Evolutionary conservation across 257 asterid genomes (phyloP).

Genomic region (Scutellaria minor): DNA sequence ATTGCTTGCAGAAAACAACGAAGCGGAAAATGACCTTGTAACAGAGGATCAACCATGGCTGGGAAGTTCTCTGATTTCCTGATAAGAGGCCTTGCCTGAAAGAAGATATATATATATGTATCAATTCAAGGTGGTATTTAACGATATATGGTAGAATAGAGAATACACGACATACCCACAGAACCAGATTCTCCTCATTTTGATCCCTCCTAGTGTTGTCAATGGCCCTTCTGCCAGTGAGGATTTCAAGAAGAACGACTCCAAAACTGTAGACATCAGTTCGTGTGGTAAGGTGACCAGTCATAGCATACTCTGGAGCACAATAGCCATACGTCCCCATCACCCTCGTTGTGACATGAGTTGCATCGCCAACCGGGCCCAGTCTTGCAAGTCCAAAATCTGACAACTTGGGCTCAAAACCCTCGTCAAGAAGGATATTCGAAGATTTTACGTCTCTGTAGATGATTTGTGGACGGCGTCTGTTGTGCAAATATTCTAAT

Average conservation of each 20-base stretch:
- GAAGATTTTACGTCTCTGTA: conserved; percentile 87
- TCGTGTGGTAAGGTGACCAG: conserved; percentile 87
- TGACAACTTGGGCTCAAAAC: conserved; percentile 77
- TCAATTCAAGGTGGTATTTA: neutral
- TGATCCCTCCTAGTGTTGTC: conserved; percentile 58
- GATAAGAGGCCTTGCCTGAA: conserved; percentile 90
- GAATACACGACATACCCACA: conserved; percentile 63
- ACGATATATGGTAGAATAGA: conserved; percentile 4
- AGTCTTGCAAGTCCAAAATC: conserved; percentile 95
- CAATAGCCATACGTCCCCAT: conserved; percentile 98
- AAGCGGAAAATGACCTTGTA: conserved; percentile 85
- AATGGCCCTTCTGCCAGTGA: conserved; percentile 88
- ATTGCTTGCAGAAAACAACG: conserved; percentile 91
- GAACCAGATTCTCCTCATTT: conserved; percentile 86
- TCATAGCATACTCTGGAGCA: conserved; percentile 97
- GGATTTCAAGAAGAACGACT: conserved; percentile 87
- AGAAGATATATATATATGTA: neutral
- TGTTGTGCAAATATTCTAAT: conserved; percentile 82
- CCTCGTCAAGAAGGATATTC: conserved; percentile 84
- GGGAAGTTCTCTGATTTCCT: conserved; percentile 84
- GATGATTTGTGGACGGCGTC: conserved; percentile 90
- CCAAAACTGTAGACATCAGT: conserved; percentile 92
- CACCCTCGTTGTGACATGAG: conserved; percentile 91
- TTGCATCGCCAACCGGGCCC: conserved; percentile 93
- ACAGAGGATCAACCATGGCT: conserved; percentile 87